A percentile compares a stretch with the other conserved stretches of the same genome.
These are phyloP conservation scores for Hevea brasiliensis DNA, from an alignment of 345 rosid genomes.

Conservation along the genomic window DNA sequence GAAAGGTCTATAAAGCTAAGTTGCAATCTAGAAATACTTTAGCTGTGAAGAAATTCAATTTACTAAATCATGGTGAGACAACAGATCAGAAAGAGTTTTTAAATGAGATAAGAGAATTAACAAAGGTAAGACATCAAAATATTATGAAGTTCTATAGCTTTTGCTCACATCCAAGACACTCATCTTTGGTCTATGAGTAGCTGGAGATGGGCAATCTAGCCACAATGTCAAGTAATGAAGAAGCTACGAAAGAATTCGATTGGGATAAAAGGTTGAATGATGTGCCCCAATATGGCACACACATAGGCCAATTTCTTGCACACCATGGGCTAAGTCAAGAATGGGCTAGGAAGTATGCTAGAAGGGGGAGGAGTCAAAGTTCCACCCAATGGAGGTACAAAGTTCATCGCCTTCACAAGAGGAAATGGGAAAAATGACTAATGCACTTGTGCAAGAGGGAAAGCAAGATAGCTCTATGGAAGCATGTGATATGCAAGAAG, in stretches of 20 bases:
- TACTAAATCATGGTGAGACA: not conserved
- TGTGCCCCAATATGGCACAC: no score
- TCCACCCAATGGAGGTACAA: no score
- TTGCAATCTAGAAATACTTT: conserved; percentile 18
- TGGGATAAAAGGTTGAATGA: conserved; percentile 36
- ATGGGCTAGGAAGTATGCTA: no score
- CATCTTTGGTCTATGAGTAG: conserved; percentile 39
- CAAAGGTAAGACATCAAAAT: conserved; percentile 32
- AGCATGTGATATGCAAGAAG: no score
- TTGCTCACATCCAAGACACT: conserved; percentile 25
- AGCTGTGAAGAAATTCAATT: conserved; percentile 42
- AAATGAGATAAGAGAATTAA: conserved; percentile 28
- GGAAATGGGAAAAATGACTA: no score
- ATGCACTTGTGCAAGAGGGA: no score
- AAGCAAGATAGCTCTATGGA: no score
- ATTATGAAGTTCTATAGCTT: conserved; percentile 37
- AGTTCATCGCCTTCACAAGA: no score
- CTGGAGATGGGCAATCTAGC: conserved; percentile 32
- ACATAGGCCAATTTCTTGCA: no score
- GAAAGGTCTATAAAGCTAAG: conserved; percentile 33
- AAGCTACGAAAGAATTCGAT: conserved; percentile 21
- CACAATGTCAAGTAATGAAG: not conserved
- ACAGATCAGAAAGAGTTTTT: not conserved
- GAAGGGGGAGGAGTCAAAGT: no score
- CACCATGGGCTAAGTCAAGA: no score